Evolutionary conservation across 2,329 filamentous ascomycete genomes (phyloP).

Genomic region (Zasmidium cellare): DNA sequence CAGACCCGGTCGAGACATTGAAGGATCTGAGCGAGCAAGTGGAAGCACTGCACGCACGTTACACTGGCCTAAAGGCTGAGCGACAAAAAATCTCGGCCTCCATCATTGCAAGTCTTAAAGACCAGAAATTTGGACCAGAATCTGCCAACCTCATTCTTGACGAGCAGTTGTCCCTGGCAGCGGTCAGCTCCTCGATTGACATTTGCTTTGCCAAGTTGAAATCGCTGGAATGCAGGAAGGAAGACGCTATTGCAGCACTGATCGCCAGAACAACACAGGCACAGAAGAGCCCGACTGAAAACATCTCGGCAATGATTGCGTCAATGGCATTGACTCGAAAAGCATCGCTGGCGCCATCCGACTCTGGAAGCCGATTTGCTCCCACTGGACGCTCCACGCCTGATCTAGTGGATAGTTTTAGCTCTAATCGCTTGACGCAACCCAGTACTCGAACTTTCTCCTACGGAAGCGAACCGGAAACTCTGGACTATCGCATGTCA

Average conservation of each 20-base stretch:
- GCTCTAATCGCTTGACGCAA: constrained; percentile 10
- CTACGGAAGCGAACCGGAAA: constrained; percentile 16
- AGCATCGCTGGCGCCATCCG: background rate
- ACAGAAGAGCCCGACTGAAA: constrained; percentile 14
- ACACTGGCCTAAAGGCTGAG: constrained; percentile 30
- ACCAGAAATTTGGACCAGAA: constrained; percentile 25
- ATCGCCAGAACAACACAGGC: constrained; percentile 18
- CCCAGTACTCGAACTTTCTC: constrained; percentile 14
- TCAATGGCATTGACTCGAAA: constrained; percentile 15
- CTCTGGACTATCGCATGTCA: constrained; percentile 10
- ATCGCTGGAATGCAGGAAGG: constrained; percentile 32
- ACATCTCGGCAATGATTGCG: constrained; percentile 21
- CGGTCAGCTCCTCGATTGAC: constrained; percentile 35
- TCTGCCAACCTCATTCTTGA: constrained; percentile 30
- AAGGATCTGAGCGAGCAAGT: constrained; percentile 25
- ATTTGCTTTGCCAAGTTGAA: constrained; percentile 36
- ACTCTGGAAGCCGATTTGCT: constrained; percentile 9
- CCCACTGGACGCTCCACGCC: constrained; percentile 21
- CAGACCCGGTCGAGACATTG: constrained; percentile 16
- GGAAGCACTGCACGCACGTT: constrained; percentile 29
- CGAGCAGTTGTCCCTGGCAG: constrained; percentile 32
- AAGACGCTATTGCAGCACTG: constrained; percentile 27
- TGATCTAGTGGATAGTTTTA: constrained; percentile 9
- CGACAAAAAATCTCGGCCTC: constrained; percentile 28
- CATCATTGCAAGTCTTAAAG: constrained; percentile 27